Base-by-base conservation (phyloP, 2,329 filamentous ascomycete genomes). In the Botrytis squamosa region DNA sequence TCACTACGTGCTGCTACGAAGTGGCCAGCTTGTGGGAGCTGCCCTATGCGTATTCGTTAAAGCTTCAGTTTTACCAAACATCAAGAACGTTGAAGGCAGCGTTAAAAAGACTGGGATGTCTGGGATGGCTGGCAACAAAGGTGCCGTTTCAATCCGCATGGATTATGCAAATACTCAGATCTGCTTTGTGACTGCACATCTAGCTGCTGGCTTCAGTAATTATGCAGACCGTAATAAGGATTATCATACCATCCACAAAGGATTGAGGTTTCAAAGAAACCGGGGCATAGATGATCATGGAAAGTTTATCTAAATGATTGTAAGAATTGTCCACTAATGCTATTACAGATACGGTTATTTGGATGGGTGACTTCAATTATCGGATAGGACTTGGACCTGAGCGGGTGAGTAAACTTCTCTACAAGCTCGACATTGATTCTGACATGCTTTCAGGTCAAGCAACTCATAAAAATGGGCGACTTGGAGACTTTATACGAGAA, bases 351-450 rank as follows among this genome's bases (percentile, higher is more conserved):
- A 88, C 93, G 36, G 91, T 98, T 52, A 91, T 98, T 71, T 99
- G 96, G 95, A 88, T 98, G 60, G 96, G 96, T 8, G 96, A 99
- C 82, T 99, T 99, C 85, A 99, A 99, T 81, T 99, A 99, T 83
- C 92, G 96, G 29, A 97, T 99, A 78, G 95, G 95, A 1, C 86
- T 98, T 73, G 88, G 87, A 63, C 90, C 93, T 76, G 94, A 97
- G 57, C 90, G 88, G 74, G 93, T 94, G 33, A 29, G 71, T 60
- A 29, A 44, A 33, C n/a, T 57, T 29, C n/a, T 69, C 10, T 42
- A 22, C 10, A 42, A 42, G 38, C n/a, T 9, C 33, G 49, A 69
- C 20, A 20, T 69, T 44, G 18, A 33, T 69, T 22, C 25, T 59
- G 38, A 55, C 36, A 36, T 52, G 4, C 36, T 64, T 52, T 16